These are phyloP conservation scores for Saturnispora serradocipensis DNA, from an alignment of 805 yeast species.

Conservation along the genomic window DNA sequence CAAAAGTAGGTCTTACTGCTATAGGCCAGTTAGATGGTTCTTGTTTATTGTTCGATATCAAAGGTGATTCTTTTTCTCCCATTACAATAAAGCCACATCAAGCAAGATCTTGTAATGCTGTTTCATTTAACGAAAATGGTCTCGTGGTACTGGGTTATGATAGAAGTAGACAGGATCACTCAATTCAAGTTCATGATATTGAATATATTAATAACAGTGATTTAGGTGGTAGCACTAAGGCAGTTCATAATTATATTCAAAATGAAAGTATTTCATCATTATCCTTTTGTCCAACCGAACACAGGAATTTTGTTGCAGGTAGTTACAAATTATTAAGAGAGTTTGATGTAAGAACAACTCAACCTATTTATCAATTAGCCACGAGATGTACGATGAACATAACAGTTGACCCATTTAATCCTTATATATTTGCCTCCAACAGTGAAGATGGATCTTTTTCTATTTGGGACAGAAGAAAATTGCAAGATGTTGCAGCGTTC, in stretches of 20 bases:
- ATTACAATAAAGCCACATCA: conserved; percentile 50
- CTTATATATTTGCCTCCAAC: conserved; percentile 59
- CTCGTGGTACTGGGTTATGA: conserved; percentile 73
- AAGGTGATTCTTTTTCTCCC: conserved; percentile 19
- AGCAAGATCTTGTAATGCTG: conserved; percentile 63
- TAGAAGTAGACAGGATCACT: conserved; percentile 64
- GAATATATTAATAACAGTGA: conserved; percentile 29
- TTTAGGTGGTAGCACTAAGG: conserved; percentile 38
- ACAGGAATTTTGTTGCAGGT: conserved; percentile 54
- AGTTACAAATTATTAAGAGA: conserved; percentile 71
- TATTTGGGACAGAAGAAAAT: conserved; percentile 69
- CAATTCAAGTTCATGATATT: conserved; percentile 74
- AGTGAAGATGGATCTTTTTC: conserved; percentile 81
- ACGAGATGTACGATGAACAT: conserved; percentile 66
- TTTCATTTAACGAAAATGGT: conserved; percentile 58
- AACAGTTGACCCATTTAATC: conserved; percentile 58
- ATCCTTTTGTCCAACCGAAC: conserved; percentile 53
- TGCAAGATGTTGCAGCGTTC: conserved; percentile 24
- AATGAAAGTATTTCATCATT: conserved; percentile 70
- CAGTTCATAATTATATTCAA: conserved; percentile 48
- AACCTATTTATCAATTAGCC: conserved; percentile 63
- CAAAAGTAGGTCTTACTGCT: conserved; percentile 50
- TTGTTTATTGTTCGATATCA: conserved; percentile 53
- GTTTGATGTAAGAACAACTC: conserved; percentile 58
- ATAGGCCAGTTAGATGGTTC: conserved; percentile 70